Evolutionary conservation across 2,329 filamentous ascomycete species (phyloP).

Genomic region (Daldinia sp.): DNA sequence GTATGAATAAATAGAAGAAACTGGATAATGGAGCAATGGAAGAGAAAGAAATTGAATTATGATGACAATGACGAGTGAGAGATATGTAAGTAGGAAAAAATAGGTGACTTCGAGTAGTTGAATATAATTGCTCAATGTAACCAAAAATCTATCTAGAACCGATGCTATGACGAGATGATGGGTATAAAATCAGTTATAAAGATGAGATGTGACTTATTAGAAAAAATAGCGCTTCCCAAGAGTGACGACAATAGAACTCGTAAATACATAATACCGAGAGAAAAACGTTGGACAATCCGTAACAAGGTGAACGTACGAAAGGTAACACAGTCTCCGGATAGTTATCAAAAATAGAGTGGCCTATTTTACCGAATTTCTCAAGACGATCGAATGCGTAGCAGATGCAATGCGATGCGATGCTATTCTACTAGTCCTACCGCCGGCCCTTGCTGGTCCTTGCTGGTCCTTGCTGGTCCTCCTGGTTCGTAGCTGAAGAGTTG

Average conservation of each 20-base stretch:
- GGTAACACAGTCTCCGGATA: constrained; percentile 11
- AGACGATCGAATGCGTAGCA: constrained; percentile 15
- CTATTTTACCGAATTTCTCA: constrained; percentile 18
- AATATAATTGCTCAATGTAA: constrained; percentile 12
- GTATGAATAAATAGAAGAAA: constrained; percentile 14
- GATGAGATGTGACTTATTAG: constrained; percentile 18
- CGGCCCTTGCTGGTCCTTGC: neutral
- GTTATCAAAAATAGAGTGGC: constrained; percentile 24
- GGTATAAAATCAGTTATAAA: constrained; percentile 2
- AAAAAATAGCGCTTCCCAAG: constrained; percentile 21
- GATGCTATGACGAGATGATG: neutral
- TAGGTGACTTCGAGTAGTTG: neutral
- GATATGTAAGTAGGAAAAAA: neutral
- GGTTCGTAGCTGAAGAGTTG: neutral
- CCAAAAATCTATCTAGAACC: neutral
- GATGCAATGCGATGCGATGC: constrained; percentile 33
- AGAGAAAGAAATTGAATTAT: constrained; percentile 14
- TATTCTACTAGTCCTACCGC: constrained; percentile 3
- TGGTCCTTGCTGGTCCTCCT: neutral
- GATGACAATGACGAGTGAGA: constrained; percentile 7
- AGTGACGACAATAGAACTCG: constrained; percentile 18
- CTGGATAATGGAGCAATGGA: constrained; percentile 6
- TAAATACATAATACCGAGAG: too few relatives aligned
- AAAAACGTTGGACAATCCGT: constrained; percentile 16
- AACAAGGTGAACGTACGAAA: constrained; percentile 3